Evolutionary conservation across 2,329 filamentous ascomycete genomes (phyloP), one percentile per base, ranked within the genome.

Genomic region (Ophiostoma novo-ulmi): DNA sequence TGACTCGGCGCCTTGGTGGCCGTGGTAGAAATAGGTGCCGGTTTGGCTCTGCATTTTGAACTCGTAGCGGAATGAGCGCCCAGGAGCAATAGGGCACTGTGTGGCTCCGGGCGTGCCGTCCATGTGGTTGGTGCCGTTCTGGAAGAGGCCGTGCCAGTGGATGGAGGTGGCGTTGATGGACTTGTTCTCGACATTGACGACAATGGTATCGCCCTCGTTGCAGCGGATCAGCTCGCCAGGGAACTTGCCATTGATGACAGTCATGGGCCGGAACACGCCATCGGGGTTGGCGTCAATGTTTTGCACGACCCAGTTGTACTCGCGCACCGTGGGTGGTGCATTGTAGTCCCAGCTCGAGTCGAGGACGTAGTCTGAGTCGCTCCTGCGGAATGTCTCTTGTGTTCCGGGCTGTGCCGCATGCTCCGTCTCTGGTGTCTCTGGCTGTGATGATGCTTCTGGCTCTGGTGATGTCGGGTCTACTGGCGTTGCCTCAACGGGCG

Each of bases 131-230:
- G 90, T 91, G 13, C 89, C 90, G 74, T 91, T 91, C 76, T 93
- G 90, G 76, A 88, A 92, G 73, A 94, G 83, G 20, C 89, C 89
- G 75, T 92, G 89, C 77, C 88, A 91, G 76, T 92, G 89, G 39
- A 91, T 80, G 70, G 81, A 84, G 26, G 86, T 87, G 76, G 89
- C 83, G 75, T 91, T 89, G 7, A 84, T 85, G 6, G 90, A 80
- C 35, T 81, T 79, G 76, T 91, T 91, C 77, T 87, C 82, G 69
- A 90, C 82, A 58, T 89, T 87, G 63, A 93, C 86, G 3, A 92
- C 78, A 10, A 95, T 78, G 0, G 85, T 87, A 75, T 95, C 92
- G 26, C 90, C 91, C 73, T 91, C 88, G 74, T 91, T 92, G 73
- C 88, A 87, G 73, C 91, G 87, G 65, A 95, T 86, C 64, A 91